phyloP scores from a whole-genome alignment of 169 alveolate genomes.

The Fabrea salina region DNA sequence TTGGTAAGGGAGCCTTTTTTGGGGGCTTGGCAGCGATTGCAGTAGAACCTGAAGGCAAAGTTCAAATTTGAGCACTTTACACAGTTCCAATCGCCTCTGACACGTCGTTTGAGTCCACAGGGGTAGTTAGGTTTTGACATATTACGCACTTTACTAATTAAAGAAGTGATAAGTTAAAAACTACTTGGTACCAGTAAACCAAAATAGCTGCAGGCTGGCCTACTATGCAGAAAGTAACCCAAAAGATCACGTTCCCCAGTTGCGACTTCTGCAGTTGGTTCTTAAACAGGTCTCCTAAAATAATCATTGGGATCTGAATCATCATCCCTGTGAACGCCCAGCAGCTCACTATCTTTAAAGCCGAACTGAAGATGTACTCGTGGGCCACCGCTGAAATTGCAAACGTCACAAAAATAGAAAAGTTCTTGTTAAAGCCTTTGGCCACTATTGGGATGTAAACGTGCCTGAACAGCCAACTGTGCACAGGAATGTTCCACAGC shows the following conservation, averaged over 20 bases:
- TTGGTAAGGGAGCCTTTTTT: not conserved
- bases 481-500: slow-evolving; percentile 91
- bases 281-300: slow-evolving; percentile 41
- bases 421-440: slow-evolving; percentile 72
- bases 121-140: slow-evolving; percentile 24
- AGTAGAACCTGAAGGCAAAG: slow-evolving; percentile 63
- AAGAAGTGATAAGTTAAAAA: too few species aligned
- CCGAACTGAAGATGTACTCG: slow-evolving; percentile 50
- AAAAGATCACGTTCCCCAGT: slow-evolving; percentile 87
- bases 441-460: slow-evolving; percentile 89
- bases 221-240: slow-evolving; percentile 91
- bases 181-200: slow-evolving; percentile 49
- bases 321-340: slow-evolving; percentile 56
- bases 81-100: slow-evolving; percentile 72
- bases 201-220: slow-evolving; percentile 91
- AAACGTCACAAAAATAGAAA: slow-evolving; percentile 51
- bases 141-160: slow-evolving; percentile 2
- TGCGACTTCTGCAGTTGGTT: slow-evolving; percentile 3
- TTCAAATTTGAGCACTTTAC: slow-evolving; percentile 66
- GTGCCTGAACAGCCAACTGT: slow-evolving; percentile 90
- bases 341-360: slow-evolving; percentile 28
- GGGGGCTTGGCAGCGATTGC: slow-evolving; percentile 57
- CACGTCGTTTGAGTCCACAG: not conserved
- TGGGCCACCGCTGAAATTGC: slow-evolving; percentile 53
- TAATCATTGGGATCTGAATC: slow-evolving; percentile 52